A percentile compares a stretch with the other conserved stretches of the same genome.
Evolutionary conservation across 2,329 filamentous ascomycete species (phyloP).

Genomic region (Massarina eburnea): DNA sequence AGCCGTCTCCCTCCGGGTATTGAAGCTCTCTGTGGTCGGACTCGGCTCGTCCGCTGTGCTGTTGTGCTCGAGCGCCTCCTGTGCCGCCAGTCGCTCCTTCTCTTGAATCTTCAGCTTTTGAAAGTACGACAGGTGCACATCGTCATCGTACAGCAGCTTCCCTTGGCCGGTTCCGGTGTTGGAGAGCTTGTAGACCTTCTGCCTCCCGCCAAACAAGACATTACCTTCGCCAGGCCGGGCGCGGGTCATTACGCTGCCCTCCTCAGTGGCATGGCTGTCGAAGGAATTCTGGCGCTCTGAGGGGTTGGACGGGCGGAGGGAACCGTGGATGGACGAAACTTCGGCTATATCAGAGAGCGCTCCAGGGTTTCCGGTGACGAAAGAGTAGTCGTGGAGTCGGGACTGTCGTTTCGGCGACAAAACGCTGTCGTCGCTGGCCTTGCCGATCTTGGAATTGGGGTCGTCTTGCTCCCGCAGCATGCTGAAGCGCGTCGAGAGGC

Average conservation of each 20-base stretch:
- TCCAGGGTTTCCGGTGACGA: conserved; percentile 55
- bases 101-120: conserved; percentile 68
- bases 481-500: conserved; percentile 90
- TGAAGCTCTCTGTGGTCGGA: conserved; percentile 61
- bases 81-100: conserved; percentile 45
- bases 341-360: conserved; percentile 84
- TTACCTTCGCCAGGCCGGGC: conserved; percentile 86
- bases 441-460: conserved; percentile 82
- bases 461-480: conserved; percentile 96
- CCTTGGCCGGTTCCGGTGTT: conserved; percentile 48
- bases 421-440: conserved; percentile 94
- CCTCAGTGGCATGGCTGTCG: conserved; percentile 64
- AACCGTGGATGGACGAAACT: conserved; percentile 69
- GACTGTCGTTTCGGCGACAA: conserved; percentile 81
- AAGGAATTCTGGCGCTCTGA: conserved; percentile 67
- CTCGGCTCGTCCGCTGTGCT: conserved; percentile 48
- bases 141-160: conserved; percentile 73
- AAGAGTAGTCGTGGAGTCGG: conserved; percentile 71
- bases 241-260: conserved; percentile 81
- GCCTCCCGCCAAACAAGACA: conserved; percentile 87
- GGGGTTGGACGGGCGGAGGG: conserved; percentile 60
- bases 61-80: conserved; percentile 40
- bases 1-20: conserved; percentile 76
- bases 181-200: conserved; percentile 90
- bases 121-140: conserved; percentile 80